A percentile compares a stretch with the other conserved stretches of the same genome.
phyloP scores from a whole-genome alignment of 2,329 filamentous ascomycete species.

The Beauveria pseudobassiana region DNA sequence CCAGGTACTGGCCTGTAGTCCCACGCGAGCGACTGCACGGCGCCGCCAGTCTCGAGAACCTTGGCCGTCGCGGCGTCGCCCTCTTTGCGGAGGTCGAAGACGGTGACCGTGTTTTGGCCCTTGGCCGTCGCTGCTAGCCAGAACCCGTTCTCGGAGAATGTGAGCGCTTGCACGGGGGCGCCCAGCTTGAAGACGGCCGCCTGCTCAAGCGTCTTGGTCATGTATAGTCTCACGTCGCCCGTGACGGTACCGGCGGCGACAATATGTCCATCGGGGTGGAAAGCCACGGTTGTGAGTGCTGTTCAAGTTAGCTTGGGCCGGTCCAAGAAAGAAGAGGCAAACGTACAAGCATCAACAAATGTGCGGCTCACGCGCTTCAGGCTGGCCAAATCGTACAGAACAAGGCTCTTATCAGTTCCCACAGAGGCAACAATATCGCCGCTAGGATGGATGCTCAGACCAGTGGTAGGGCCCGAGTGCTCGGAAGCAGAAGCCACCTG shows the following conservation, averaged over 20 bases:
- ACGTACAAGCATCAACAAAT: constrained; percentile 72
- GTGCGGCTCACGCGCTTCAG: constrained; percentile 67
- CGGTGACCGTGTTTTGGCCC: constrained; percentile 68
- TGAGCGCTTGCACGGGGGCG: constrained; percentile 64
- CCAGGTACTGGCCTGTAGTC: constrained; percentile 93
- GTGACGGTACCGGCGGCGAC: constrained; percentile 75
- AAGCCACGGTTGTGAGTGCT: constrained; percentile 71
- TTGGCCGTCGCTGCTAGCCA: constrained; percentile 84
- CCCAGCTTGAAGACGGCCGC: constrained; percentile 67
- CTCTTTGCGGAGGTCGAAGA: constrained; percentile 91
- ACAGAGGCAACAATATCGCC: constrained; percentile 79
- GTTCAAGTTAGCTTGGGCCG: constrained; percentile 19
- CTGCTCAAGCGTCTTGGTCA: constrained; percentile 70
- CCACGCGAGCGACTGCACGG: constrained; percentile 73
- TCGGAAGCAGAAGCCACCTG: constrained; percentile 66
- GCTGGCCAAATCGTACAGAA: constrained; percentile 72
- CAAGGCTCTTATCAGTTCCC: constrained; percentile 84
- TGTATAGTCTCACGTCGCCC: constrained; percentile 81
- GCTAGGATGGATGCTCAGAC: constrained; percentile 73
- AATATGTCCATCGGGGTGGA: constrained; percentile 96
- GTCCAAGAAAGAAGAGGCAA: neutral
- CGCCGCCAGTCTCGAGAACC: constrained; percentile 74
- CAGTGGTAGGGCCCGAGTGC: constrained; percentile 75
- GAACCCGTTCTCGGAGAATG: constrained; percentile 94
- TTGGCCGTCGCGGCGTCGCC: constrained; percentile 75